Percentiles rank a stretch among this genome's conserved stretches.
Evolutionary conservation across 768 basidiomycete genomes (phyloP).

Genomic region (Leccinum uliginosum): DNA sequence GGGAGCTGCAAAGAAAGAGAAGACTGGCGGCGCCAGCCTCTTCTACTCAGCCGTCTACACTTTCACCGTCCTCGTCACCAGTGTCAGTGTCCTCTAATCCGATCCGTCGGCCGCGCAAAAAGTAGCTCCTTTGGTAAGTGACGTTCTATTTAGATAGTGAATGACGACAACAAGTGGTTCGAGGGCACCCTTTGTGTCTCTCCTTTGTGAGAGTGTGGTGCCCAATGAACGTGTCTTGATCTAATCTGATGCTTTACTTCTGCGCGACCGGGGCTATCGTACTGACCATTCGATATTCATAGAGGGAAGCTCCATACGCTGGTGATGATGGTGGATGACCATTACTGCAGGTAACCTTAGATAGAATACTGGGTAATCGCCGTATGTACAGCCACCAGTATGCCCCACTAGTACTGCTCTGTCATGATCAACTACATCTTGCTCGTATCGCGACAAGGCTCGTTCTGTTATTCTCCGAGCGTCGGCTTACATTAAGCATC

Average conservation of each 20-base stretch:
- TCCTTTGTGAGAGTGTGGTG: slow-evolving; percentile 35
- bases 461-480: slow-evolving; percentile 19
- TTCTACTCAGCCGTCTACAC: not conserved
- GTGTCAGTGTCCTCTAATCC: not conserved
- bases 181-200: slow-evolving; percentile 52
- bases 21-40: slow-evolving; percentile 7
- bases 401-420: slow-evolving; percentile 9
- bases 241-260: slow-evolving; percentile 71
- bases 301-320: not conserved
- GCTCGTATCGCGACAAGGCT: slow-evolving; percentile 89
- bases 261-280: not conserved
- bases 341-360: not conserved
- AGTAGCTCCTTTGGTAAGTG: slow-evolving; percentile 20
- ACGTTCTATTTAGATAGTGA: slow-evolving; percentile 18
- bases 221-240: slow-evolving; percentile 76
- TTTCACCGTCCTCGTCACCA: not conserved
- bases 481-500: slow-evolving; percentile 8
- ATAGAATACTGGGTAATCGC: not conserved
- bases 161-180: slow-evolving; percentile 75
- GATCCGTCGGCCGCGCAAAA: slow-evolving; percentile 5
- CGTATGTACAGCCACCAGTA: slow-evolving; percentile 24
- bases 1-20: slow-evolving; percentile 42
- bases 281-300: slow-evolving; percentile 8
- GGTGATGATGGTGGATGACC: not conserved
- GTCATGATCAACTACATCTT: slow-evolving; percentile 89